phyloP scores from a whole-genome alignment of 345 rosid genomes.

The Toxicodendron radicans region DNA sequence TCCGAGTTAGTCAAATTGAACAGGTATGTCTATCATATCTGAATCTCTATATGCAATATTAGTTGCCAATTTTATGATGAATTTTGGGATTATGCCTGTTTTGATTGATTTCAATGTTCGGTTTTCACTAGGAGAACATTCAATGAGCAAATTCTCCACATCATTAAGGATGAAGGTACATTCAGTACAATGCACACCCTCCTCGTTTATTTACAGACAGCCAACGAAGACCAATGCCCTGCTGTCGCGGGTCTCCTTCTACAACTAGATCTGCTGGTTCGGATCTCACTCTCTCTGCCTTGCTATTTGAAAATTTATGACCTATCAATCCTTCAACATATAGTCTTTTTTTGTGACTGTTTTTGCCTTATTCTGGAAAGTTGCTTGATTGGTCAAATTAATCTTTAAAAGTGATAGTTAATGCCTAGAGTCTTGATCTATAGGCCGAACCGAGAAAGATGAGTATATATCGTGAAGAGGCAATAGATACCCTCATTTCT shows the following conservation, averaged over 20 bases:
- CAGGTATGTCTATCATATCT: slow-evolving; percentile 38
- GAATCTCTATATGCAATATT: background rate
- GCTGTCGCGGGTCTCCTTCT: slow-evolving; percentile 59
- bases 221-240: slow-evolving; percentile 49
- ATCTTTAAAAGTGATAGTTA: background rate
- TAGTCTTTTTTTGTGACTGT: background rate
- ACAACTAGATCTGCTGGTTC: slow-evolving; percentile 74
- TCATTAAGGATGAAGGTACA: slow-evolving; percentile 57
- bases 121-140: slow-evolving; percentile 45
- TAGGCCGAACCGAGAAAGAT: slow-evolving; percentile 73
- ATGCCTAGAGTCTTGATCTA: slow-evolving; percentile 18
- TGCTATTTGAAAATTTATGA: background rate
- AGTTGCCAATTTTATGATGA: background rate
- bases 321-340: background rate
- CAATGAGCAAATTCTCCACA: slow-evolving; percentile 57
- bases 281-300: slow-evolving; percentile 21
- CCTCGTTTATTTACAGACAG: slow-evolving; percentile 52
- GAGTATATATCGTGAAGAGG: slow-evolving; percentile 78
- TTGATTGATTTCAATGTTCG: background rate
- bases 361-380: background rate
- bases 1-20: slow-evolving; percentile 56
- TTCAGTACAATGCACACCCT: slow-evolving; percentile 67
- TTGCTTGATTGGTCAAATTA: background rate
- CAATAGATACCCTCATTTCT: slow-evolving; percentile 59
- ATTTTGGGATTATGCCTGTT: background rate